Evolutionary conservation across 2,329 filamentous ascomycete species (phyloP).

Genomic region (Akanthomyces uredinophilus): DNA sequence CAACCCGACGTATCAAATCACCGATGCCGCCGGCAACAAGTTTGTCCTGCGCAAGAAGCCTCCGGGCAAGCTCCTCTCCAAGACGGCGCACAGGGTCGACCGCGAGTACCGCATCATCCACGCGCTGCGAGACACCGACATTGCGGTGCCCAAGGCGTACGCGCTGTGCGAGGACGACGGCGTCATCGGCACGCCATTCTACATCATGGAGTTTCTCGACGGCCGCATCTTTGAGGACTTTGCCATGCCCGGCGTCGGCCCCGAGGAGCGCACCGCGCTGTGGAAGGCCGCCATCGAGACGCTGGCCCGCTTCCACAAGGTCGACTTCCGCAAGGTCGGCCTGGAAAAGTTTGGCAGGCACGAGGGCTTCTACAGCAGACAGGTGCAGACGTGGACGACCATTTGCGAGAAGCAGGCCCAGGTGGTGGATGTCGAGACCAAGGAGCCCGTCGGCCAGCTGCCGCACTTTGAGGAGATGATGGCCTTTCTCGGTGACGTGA

Average conservation of each 20-base stretch:
- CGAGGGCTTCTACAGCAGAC: conserved; percentile 76
- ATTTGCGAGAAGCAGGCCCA: conserved; percentile 75
- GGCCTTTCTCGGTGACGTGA: conserved; percentile 66
- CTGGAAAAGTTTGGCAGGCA: conserved; percentile 69
- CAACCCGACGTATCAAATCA: conserved; percentile 94
- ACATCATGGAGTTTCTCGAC: conserved; percentile 94
- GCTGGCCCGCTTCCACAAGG: conserved; percentile 77
- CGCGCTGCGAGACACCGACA: conserved; percentile 71
- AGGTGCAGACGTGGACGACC: conserved; percentile 75
- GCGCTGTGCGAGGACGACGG: conserved; percentile 77
- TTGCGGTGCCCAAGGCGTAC: conserved; percentile 79
- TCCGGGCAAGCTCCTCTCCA: conserved; percentile 86
- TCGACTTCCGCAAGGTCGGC: conserved; percentile 61
- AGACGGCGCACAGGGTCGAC: conserved; percentile 94
- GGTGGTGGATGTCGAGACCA: conserved; percentile 70
- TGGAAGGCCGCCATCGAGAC: conserved; percentile 82
- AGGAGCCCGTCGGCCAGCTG: conserved; percentile 70
- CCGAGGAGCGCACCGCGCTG: conserved; percentile 68
- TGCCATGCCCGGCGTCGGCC: conserved; percentile 65
- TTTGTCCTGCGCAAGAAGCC: conserved; percentile 98
- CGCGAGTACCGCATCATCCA: conserved; percentile 89
- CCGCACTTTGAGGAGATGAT: conserved; percentile 80
- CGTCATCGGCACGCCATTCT: conserved; percentile 86
- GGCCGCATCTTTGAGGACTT: conserved; percentile 92
- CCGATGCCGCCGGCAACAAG: conserved; percentile 59